These are phyloP conservation scores for Apium graveolens DNA, from an alignment of 129 eudicot genomes.

Conservation along the genomic window DNA sequence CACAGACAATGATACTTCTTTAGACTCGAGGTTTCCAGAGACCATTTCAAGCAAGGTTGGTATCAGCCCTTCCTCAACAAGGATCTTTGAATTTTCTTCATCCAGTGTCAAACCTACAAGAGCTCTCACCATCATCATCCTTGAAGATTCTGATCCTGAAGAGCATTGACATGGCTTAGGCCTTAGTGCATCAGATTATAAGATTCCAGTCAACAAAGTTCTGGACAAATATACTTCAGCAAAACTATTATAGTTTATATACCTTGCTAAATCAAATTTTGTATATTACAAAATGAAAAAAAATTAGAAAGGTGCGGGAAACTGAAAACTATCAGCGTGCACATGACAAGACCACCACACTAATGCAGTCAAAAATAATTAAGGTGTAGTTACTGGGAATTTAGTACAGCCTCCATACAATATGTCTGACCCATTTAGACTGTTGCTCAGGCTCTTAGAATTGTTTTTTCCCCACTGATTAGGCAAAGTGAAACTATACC, in stretches of 20 bases:
- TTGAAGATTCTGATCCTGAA: constrained; percentile 38
- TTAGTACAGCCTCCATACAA: background rate
- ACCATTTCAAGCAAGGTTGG: constrained; percentile 57
- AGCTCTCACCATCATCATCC: constrained; percentile 37
- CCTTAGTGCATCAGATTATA: background rate
- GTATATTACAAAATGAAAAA: background rate
- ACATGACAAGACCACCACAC: background rate
- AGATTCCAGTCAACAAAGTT: background rate
- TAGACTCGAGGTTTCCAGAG: constrained; percentile 46
- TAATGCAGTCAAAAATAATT: background rate
- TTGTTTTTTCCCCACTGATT: background rate
- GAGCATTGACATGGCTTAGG: background rate
- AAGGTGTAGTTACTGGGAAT: background rate
- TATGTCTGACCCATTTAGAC: background rate
- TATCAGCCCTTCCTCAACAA: constrained; percentile 46
- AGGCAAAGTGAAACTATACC: background rate
- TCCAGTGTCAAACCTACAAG: constrained; percentile 31
- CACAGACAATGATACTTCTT: constrained; percentile 42
- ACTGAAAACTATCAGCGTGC: background rate
- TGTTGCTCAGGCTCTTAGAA: background rate
- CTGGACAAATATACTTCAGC: background rate
- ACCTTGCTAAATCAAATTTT: background rate
- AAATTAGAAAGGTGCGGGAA: background rate
- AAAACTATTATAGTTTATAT: background rate
- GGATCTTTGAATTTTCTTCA: constrained; percentile 29